Evolutionary conservation across 78 protist species (phyloP).

Genomic region (Tieghemostelium lacteum): DNA sequence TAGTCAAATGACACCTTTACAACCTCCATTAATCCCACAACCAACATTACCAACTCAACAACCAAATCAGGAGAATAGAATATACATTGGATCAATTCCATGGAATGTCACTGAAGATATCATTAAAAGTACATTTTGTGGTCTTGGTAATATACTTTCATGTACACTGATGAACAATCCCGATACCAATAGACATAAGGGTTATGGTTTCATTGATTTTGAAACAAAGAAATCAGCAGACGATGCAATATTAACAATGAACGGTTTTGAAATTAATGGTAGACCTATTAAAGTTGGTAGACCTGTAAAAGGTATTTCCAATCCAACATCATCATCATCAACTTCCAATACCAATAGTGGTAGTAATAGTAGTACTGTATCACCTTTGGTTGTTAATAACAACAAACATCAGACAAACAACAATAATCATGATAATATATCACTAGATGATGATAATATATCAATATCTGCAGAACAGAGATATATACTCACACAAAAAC

Average conservation of each 20-base stretch:
- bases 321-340: neutral
- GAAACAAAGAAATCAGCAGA: constrained; percentile 66
- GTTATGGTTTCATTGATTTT: constrained; percentile 68
- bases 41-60: neutral
- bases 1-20: neutral
- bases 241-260: constrained; percentile 56
- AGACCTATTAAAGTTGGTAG: constrained; percentile 59
- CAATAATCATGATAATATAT: neutral
- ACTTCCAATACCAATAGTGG: neutral
- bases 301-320: constrained; percentile 21
- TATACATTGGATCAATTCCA: constrained; percentile 60
- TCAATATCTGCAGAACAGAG: constrained; percentile 24
- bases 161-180: constrained; percentile 52
- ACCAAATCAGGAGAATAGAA: constrained; percentile 21
- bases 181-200: constrained; percentile 64
- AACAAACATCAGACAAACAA: neutral
- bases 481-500: constrained; percentile 33
- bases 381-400: neutral
- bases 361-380: constrained; percentile 3
- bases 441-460: constrained; percentile 19
- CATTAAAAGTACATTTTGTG: constrained; percentile 31
- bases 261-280: constrained; percentile 61
- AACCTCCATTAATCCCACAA: neutral
- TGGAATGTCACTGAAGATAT: constrained; percentile 71
- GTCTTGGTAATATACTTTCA: constrained; percentile 46